Conservation (phyloP, 345 rosid genomes). For the Dipteronia sinensis region DNA sequence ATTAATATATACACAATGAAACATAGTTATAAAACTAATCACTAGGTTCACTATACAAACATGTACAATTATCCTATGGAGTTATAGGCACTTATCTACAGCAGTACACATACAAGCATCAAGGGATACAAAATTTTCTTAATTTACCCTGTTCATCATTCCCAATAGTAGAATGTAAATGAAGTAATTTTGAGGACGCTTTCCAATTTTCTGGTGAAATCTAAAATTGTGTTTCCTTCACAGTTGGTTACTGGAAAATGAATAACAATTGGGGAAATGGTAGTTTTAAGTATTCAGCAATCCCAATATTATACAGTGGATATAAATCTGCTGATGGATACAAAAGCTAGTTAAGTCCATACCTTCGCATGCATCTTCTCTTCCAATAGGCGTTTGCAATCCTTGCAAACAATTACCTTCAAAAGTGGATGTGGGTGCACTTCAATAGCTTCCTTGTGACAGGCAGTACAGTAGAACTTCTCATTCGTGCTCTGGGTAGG, state of each 20-base stretch:
- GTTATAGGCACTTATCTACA: background rate
- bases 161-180: background rate
- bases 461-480: slow-evolving; percentile 76
- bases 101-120: background rate
- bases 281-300: background rate
- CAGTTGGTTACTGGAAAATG: background rate
- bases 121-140: background rate
- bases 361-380: slow-evolving; percentile 71
- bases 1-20: background rate
- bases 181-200: background rate
- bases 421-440: slow-evolving; percentile 82
- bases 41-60: background rate
- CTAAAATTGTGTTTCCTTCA: slow-evolving; percentile 6
- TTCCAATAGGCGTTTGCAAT: slow-evolving; percentile 73
- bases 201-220: background rate
- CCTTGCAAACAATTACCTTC: slow-evolving; percentile 82
- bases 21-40: background rate
- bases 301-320: background rate
- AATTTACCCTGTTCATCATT: background rate
- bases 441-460: slow-evolving; percentile 59
- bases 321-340: background rate
- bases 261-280: background rate
- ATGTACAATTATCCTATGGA: background rate
- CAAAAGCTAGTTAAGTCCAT: slow-evolving; percentile 25
- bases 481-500: slow-evolving; percentile 34